phyloP scores from a whole-genome alignment of 495 filamentous ascomycete species.

The Pyrenopolyporus hunteri region DNA sequence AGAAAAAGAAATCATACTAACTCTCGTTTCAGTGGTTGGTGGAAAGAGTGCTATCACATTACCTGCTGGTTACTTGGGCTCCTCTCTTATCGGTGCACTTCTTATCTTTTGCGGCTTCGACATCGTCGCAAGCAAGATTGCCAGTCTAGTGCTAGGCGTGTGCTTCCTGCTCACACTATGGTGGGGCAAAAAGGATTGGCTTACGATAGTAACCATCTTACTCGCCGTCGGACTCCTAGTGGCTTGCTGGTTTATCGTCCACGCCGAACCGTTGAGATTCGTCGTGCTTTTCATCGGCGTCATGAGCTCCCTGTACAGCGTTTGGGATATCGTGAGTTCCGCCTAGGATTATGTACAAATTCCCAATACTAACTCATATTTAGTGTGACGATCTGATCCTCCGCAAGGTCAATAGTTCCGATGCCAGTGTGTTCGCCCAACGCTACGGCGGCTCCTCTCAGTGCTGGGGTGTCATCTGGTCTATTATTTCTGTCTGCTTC shows the following conservation, averaged over 20 bases:
- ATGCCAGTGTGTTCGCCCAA: constrained; percentile 81
- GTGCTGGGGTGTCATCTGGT: constrained; percentile 84
- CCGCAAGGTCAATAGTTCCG: constrained; percentile 79
- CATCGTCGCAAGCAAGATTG: constrained; percentile 78
- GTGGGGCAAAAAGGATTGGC: constrained; percentile 80
- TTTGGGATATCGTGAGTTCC: constrained; percentile 78
- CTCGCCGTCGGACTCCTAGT: constrained; percentile 73
- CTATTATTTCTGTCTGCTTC: constrained; percentile 69
- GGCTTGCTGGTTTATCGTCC: constrained; percentile 79
- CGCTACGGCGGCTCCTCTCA: constrained; percentile 79
- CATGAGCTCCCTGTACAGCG: constrained; percentile 77
- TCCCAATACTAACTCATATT: constrained; percentile 14
- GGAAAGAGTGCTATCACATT: constrained; percentile 74
- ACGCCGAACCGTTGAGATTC: constrained; percentile 74
- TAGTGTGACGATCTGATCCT: constrained; percentile 82
- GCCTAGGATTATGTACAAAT: neutral
- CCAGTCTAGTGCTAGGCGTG: constrained; percentile 71
- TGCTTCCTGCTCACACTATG: constrained; percentile 78
- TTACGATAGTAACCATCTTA: constrained; percentile 72
- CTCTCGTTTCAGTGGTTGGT: constrained; percentile 70
- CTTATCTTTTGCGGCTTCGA: constrained; percentile 82
- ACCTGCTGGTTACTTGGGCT: constrained; percentile 78
- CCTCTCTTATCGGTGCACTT: constrained; percentile 74
- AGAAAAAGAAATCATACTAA: constrained; percentile 75
- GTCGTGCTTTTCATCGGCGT: constrained; percentile 83